Evolutionary conservation across 306 rosid genomes (phyloP).

Genomic region (Vigna mungo): DNA sequence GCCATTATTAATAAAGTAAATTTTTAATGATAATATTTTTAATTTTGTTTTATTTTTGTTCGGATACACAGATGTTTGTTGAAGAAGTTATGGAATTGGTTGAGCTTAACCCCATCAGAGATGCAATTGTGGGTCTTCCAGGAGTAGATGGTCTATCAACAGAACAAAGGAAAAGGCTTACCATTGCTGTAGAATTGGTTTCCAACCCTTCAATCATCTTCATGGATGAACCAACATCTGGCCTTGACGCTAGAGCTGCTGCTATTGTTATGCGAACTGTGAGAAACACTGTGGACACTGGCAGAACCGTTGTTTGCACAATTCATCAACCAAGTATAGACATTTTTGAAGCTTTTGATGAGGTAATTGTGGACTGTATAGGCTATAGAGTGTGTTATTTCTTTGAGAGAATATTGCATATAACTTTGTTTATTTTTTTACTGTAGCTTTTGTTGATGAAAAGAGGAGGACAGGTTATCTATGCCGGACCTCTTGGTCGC

Average conservation of each 20-base stretch:
- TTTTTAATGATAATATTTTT: background rate
- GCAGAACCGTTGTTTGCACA: constrained; percentile 54
- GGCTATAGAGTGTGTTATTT: background rate
- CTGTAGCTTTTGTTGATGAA: constrained; percentile 56
- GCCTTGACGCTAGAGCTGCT: constrained; percentile 55
- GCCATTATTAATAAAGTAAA: background rate
- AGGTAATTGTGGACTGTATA: constrained; percentile 29
- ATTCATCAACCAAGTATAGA: constrained; percentile 56
- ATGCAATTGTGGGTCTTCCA: constrained; percentile 61
- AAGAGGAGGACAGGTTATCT: constrained; percentile 65
- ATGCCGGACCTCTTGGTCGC: constrained; percentile 59
- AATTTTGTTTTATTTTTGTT: background rate
- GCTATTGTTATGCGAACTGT: constrained; percentile 51
- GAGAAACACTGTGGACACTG: constrained; percentile 48
- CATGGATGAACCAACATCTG: constrained; percentile 58
- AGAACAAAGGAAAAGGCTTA: constrained; percentile 68
- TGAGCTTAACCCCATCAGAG: constrained; percentile 58
- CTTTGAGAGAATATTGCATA: background rate
- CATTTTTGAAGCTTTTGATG: constrained; percentile 57
- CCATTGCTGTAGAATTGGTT: constrained; percentile 66
- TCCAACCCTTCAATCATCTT: constrained; percentile 54
- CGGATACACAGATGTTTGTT: constrained; percentile 54
- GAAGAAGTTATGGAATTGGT: constrained; percentile 65
- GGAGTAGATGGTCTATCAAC: constrained; percentile 61
- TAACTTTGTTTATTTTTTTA: background rate